These are phyloP conservation scores for Cadophora gregata DNA, from an alignment of 2,329 filamentous ascomycete genomes.

Conservation along the genomic window DNA sequence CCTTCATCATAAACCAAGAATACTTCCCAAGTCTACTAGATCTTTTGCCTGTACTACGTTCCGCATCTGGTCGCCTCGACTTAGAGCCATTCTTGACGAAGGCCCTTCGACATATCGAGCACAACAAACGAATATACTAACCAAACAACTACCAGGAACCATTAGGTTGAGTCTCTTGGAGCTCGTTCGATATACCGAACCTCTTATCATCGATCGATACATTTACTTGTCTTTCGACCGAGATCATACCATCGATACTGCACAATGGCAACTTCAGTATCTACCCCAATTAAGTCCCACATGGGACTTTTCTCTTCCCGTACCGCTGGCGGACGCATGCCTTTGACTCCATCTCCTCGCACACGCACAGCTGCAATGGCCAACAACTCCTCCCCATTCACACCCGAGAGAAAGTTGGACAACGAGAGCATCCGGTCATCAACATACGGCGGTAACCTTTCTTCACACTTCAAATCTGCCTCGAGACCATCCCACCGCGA, in stretches of 20 bases:
- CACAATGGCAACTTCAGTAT: conserved; percentile 84
- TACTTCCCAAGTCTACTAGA: conserved; percentile 49
- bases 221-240: conserved; percentile 56
- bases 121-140: conserved; percentile 55
- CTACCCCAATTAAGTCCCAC: conserved; percentile 94
- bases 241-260: conserved; percentile 49
- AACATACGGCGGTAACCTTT: conserved; percentile 80
- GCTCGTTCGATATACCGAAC: conserved; percentile 53
- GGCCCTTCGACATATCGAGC: conserved; percentile 56
- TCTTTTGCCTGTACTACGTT: conserved; percentile 50
- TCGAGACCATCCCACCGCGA: conserved; percentile 75
- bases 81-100: conserved; percentile 51
- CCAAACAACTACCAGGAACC: conserved; percentile 57
- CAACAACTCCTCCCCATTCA: conserved; percentile 74
- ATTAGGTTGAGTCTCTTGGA: conserved; percentile 67
- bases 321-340: conserved; percentile 93
- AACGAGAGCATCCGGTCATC: conserved; percentile 64
- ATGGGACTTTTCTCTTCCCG: conserved; percentile 89
- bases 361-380: conserved; percentile 60
- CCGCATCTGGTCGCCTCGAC: conserved; percentile 56
- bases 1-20: conserved; percentile 39
- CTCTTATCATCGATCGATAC: conserved; percentile 51
- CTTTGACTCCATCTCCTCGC: conserved; percentile 89
- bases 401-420: conserved; percentile 66
- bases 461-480: conserved; percentile 75